phyloP scores from a whole-genome alignment of 345 rosid species.

The Lagerstroemia speciosa region DNA sequence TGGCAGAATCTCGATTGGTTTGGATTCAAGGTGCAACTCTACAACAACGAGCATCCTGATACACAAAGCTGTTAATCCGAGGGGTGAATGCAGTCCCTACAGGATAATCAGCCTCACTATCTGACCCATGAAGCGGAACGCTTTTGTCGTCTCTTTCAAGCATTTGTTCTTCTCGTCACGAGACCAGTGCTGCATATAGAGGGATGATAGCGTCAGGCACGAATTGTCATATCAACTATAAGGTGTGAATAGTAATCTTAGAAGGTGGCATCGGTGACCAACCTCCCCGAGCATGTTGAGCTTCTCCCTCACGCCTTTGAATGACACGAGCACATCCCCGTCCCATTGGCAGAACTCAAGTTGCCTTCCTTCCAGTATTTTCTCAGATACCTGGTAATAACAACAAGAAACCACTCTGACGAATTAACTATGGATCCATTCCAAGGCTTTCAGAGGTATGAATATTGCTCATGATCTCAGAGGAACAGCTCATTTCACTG shows the following conservation, averaged over 20 bases:
- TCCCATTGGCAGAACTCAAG: conserved; percentile 67
- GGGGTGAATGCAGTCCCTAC: conserved; percentile 13
- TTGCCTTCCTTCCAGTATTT: conserved; percentile 60
- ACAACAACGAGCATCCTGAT: neutral
- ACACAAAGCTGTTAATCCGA: neutral
- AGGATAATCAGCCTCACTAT: conserved; percentile 69
- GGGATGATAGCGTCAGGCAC: neutral
- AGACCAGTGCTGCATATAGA: conserved; percentile 60
- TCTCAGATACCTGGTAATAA: conserved; percentile 47
- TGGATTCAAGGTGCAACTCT: neutral
- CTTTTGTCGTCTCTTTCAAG: conserved; percentile 69
- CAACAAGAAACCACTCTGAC: neutral
- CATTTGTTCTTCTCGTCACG: conserved; percentile 75
- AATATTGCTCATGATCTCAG: neutral
- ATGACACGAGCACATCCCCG: conserved; percentile 43
- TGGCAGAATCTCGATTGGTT: neutral
- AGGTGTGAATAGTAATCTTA: neutral
- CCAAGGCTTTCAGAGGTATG: neutral
- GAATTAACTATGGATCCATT: neutral
- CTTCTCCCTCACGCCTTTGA: conserved; percentile 62
- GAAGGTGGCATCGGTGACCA: conserved; percentile 9
- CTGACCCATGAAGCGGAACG: conserved; percentile 70
- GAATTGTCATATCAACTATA: neutral
- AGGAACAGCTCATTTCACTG: neutral
- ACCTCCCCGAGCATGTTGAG: conserved; percentile 89